Evolutionary conservation across 2,329 filamentous ascomycete genomes (phyloP).

Genomic region (Fusarium caatingaense): DNA sequence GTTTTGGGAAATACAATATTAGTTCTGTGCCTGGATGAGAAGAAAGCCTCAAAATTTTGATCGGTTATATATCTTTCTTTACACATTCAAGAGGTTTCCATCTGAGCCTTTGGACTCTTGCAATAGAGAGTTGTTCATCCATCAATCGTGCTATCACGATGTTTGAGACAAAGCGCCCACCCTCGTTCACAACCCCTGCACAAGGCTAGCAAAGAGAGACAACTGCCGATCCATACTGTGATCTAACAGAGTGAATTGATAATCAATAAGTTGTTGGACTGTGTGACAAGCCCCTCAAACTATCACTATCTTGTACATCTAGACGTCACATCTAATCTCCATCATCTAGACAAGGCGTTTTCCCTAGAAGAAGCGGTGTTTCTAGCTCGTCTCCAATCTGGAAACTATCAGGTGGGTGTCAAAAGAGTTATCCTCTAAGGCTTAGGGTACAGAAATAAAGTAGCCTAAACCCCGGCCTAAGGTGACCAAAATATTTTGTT

Average conservation of each 20-base stretch:
- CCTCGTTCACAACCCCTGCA: conserved; percentile 11
- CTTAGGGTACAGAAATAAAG: too few relatives aligned
- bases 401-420: too few relatives aligned
- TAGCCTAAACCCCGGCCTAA: too few relatives aligned
- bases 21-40: not conserved
- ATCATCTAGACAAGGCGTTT: conserved; percentile 5
- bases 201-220: not conserved
- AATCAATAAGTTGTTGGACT: not conserved
- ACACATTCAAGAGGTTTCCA: too few relatives aligned
- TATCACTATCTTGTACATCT: not conserved
- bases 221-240: conserved; percentile 3
- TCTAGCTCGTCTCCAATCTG: not conserved
- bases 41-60: not conserved
- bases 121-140: not conserved
- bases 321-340: not conserved
- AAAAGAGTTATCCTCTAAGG: too few relatives aligned
- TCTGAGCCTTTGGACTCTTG: not conserved
- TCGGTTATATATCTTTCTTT: not conserved
- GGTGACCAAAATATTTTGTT: too few relatives aligned
- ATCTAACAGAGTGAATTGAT: not conserved
- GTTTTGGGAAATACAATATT: not conserved
- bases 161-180: not conserved
- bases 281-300: conserved; percentile 14
- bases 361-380: not conserved
- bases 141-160: not conserved